phyloP scores from a whole-genome alignment of 495 filamentous ascomycete genomes.

The Aspergillus indologenus region DNA sequence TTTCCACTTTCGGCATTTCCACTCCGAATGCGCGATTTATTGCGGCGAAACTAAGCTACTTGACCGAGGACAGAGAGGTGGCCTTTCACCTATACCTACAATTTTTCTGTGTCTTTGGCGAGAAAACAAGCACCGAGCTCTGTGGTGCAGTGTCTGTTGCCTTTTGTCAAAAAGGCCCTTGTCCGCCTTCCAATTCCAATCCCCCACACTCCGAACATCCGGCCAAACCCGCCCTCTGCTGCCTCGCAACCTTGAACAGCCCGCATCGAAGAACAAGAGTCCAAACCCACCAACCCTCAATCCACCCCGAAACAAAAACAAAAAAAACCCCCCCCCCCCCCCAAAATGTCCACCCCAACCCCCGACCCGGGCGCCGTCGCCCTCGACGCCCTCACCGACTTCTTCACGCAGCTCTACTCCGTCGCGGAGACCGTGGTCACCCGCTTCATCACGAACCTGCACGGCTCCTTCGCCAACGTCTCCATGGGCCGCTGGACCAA shows the following conservation, averaged over 20 bases:
- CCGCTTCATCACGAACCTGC: constrained; percentile 54
- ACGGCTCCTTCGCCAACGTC: constrained; percentile 52
- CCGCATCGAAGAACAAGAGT: constrained; percentile 9
- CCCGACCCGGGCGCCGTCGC: constrained; percentile 26
- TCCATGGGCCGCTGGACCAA: constrained; percentile 57
- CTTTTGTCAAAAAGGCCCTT: no score
- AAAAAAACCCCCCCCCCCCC: background rate
- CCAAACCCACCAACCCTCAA: background rate
- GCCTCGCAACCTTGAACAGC: no score
- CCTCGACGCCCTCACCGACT: constrained; percentile 33
- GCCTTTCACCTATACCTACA: background rate
- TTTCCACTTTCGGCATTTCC: constrained; percentile 7
- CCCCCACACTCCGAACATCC: background rate
- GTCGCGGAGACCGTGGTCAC: constrained; percentile 22
- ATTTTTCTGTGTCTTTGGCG: no score
- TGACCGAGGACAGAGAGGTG: no score
- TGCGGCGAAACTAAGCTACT: background rate
- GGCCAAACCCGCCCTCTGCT: background rate
- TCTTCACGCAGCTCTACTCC: constrained; percentile 34
- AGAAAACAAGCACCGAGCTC: no score
- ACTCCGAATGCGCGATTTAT: background rate
- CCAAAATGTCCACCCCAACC: constrained; percentile 23
- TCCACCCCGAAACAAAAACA: constrained; percentile 5
- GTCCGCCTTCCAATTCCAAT: background rate
- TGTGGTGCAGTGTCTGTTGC: no score